A percentile compares a stretch with the other conserved stretches of the same genome.
Evolutionary conservation across 106 monocot genomes (phyloP).

Genomic region (Gastrodia elata): DNA sequence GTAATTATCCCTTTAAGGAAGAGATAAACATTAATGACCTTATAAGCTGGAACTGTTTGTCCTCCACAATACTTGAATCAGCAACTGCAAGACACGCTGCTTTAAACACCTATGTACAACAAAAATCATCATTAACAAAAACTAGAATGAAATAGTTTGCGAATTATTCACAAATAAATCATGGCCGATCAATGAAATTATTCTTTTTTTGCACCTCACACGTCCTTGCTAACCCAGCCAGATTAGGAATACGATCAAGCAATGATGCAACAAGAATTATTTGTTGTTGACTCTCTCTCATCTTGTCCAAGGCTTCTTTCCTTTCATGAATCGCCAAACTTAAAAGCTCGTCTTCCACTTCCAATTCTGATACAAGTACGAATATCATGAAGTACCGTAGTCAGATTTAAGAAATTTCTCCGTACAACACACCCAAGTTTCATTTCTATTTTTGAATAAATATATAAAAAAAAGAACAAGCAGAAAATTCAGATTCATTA

Average conservation of each 20-base stretch:
- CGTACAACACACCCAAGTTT: too few relatives aligned
- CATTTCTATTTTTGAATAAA: too few relatives aligned
- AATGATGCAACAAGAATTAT: constrained; percentile 83
- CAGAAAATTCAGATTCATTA: too few relatives aligned
- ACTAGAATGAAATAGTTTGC: too few relatives aligned
- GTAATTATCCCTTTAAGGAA: too few relatives aligned
- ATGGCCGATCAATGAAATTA: background rate
- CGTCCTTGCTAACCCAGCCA: constrained; percentile 89
- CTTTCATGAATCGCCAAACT: constrained; percentile 42
- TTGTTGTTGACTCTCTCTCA: constrained; percentile 58
- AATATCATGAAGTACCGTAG: background rate
- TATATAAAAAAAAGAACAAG: too few relatives aligned
- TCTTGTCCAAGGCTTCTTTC: constrained; percentile 34
- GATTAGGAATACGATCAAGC: constrained; percentile 92
- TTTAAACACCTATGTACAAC: constrained; percentile 50
- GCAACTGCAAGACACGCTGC: constrained; percentile 63
- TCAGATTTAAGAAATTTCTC: too few relatives aligned
- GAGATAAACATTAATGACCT: constrained; percentile 30
- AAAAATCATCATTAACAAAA: background rate
- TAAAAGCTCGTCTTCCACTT: constrained; percentile 76
- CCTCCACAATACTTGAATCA: constrained; percentile 60
- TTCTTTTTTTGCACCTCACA: constrained; percentile 54
- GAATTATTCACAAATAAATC: background rate
- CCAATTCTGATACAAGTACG: constrained; percentile 39
- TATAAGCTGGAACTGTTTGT: constrained; percentile 94